A percentile compares a stretch with the other conserved stretches of the same genome.
Evolutionary conservation across 2,329 filamentous ascomycete genomes (phyloP).

Genomic region (Trichoderma arundinaceum): DNA sequence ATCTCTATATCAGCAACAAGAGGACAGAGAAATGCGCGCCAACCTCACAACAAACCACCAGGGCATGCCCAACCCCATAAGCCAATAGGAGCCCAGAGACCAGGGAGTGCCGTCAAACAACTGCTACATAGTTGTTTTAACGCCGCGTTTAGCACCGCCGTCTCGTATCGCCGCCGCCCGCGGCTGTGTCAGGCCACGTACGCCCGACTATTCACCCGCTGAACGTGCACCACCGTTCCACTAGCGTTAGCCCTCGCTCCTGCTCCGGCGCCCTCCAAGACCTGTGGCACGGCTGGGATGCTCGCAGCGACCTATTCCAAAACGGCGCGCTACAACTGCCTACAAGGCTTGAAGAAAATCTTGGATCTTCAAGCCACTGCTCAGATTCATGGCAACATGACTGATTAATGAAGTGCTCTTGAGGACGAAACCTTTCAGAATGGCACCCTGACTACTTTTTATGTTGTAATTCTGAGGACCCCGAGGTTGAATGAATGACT

Average conservation of each 20-base stretch:
- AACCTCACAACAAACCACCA: slow-evolving; percentile 12
- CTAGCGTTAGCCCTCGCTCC: slow-evolving; percentile 28
- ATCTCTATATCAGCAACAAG: neutral
- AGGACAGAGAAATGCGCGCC: neutral
- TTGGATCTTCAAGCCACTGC: neutral
- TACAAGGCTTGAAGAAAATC: neutral
- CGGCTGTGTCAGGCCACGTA: slow-evolving; percentile 34
- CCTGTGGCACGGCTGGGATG: slow-evolving; percentile 9
- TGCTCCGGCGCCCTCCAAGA: slow-evolving; percentile 11
- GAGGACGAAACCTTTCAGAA: neutral
- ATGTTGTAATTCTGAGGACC: neutral
- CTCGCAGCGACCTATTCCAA: slow-evolving; percentile 5
- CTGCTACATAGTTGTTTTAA: slow-evolving; percentile 14
- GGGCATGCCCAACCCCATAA: slow-evolving; percentile 12
- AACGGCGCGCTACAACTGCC: neutral
- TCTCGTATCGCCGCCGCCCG: slow-evolving; percentile 33
- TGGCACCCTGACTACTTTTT: neutral
- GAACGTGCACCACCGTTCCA: slow-evolving; percentile 15
- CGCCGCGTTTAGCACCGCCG: slow-evolving; percentile 32
- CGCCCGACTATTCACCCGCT: slow-evolving; percentile 28
- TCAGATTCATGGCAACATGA: neutral
- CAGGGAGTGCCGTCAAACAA: slow-evolving; percentile 14
- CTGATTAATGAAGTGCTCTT: neutral
- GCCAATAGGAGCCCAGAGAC: slow-evolving; percentile 27
- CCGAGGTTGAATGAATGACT: neutral